Conservation (phyloP, 2,329 filamentous ascomycete species). For the Epichloe baconii region DNA sequence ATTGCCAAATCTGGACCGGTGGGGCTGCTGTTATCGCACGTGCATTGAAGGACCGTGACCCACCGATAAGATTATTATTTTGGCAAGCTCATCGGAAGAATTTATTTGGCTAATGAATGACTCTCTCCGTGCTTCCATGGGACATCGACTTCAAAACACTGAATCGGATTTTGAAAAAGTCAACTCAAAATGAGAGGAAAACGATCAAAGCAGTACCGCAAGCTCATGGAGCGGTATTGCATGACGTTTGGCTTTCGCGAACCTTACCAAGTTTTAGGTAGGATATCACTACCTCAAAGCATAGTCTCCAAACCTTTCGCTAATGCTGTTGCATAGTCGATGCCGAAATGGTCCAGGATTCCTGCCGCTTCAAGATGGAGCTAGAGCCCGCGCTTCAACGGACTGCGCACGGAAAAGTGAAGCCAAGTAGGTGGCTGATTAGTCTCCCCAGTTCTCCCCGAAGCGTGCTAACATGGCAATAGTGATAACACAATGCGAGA, state of each 20-base stretch:
- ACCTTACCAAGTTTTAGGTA: constrained; percentile 80
- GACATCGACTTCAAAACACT: not conserved
- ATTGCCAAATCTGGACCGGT: not conserved
- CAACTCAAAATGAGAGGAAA: constrained; percentile 33
- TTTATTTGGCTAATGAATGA: not conserved
- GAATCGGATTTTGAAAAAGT: not conserved
- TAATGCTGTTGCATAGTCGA: constrained; percentile 43
- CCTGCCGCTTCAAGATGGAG: constrained; percentile 79
- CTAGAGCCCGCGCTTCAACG: constrained; percentile 62
- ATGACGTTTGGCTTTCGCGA: constrained; percentile 82
- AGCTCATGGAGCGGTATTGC: constrained; percentile 88
- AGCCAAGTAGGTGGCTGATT: constrained; percentile 48
- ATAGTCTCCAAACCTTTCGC: not conserved
- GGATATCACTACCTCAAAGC: constrained; percentile 10
- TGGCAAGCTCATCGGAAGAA: constrained; percentile 5
- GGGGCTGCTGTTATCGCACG: constrained; percentile 20
- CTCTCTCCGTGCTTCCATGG: not conserved
- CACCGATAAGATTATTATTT: constrained; percentile 26
- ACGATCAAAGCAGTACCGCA: constrained; percentile 46
- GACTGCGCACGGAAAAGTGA: constrained; percentile 77
- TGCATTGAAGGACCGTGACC: constrained; percentile 10
- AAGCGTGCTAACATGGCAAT: constrained; percentile 11
- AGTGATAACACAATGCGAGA: constrained; percentile 74
- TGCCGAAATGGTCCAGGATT: constrained; percentile 70
- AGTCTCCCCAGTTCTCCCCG: not conserved